These are phyloP conservation scores for Syncephalastrum sp. DNA, from an alignment of 371 early-diverging fungal genomes.

Conservation along the genomic window DNA sequence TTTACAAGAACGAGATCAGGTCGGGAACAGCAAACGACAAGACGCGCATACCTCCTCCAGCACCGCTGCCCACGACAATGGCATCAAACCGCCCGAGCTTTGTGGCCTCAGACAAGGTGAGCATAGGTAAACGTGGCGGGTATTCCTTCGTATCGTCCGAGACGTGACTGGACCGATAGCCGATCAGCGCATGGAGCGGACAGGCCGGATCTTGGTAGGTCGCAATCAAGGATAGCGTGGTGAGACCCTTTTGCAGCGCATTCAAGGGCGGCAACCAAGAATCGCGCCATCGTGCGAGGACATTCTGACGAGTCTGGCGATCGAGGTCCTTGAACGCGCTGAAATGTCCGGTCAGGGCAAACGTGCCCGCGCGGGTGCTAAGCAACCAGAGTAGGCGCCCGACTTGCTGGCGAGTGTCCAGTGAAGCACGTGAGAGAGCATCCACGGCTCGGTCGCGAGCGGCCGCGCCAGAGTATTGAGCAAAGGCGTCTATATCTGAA, in stretches of 20 bases:
- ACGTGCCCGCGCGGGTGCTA: constrained; percentile 46
- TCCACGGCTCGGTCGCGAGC: no score
- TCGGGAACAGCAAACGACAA: no score
- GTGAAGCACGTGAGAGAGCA: no score
- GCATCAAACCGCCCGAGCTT: constrained; percentile 42
- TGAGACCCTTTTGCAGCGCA: constrained; percentile 19
- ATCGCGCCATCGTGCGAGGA: constrained; percentile 40
- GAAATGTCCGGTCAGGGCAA: constrained; percentile 52
- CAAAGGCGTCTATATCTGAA: no score
- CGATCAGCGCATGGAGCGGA: constrained; percentile 1
- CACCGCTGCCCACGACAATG: constrained; percentile 69
- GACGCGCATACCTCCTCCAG: constrained; percentile 58
- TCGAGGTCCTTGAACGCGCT: constrained; percentile 45
- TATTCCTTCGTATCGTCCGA: not conserved
- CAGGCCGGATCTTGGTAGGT: constrained; percentile 4
- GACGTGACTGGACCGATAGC: not conserved
- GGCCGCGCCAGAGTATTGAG: no score
- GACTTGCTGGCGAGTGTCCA: no score
- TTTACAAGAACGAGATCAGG: not conserved
- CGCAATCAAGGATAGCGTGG: not conserved
- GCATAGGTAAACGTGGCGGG: not conserved
- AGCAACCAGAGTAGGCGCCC: constrained; percentile 8
- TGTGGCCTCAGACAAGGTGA: not conserved
- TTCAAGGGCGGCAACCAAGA: constrained; percentile 49
- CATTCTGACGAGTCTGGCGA: constrained; percentile 40